phyloP scores from a whole-genome alignment of 1,284 basidiomycete species.

The Melampsora americana region DNA sequence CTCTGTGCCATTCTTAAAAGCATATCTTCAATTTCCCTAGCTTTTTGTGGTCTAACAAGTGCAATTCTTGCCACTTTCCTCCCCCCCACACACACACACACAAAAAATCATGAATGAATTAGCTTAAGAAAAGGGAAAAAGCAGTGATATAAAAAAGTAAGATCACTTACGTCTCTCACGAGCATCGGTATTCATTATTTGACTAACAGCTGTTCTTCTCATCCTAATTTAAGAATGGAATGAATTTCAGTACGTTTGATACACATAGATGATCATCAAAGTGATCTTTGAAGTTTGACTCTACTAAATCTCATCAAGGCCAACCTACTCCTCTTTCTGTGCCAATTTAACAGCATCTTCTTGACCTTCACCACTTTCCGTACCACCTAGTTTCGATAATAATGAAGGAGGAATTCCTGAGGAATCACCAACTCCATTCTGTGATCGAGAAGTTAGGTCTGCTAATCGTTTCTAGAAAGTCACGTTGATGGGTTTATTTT shows the following conservation, averaged over 20 bases:
- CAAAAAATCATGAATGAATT: conserved; percentile 45
- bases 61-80: conserved; percentile 85
- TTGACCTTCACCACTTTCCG: conserved; percentile 53
- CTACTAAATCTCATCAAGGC: no score
- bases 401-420: conserved; percentile 28
- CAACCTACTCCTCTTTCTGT: conserved; percentile 58
- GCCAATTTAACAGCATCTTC: conserved; percentile 52
- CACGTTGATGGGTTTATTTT: neutral
- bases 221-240: conserved; percentile 64
- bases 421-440: neutral
- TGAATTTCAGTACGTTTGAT: conserved; percentile 57
- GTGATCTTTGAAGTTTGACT: conserved; percentile 81
- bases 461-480: conserved; percentile 36
- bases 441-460: conserved; percentile 23
- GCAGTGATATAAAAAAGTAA: neutral
- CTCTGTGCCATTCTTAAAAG: conserved; percentile 84
- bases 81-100: conserved; percentile 13
- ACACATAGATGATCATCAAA: conserved; percentile 52
- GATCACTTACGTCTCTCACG: conserved; percentile 41
- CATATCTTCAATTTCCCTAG: conserved; percentile 78
- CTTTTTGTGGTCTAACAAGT: conserved; percentile 83
- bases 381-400: conserved; percentile 38
- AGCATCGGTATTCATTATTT: conserved; percentile 39
- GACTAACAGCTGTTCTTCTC: conserved; percentile 39
- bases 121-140: conserved; percentile 13